A percentile compares a stretch with the other conserved stretches of the same genome.
Evolutionary conservation across 2,329 filamentous ascomycete genomes (phyloP).

Genomic region (Talaromyces marneffei): DNA sequence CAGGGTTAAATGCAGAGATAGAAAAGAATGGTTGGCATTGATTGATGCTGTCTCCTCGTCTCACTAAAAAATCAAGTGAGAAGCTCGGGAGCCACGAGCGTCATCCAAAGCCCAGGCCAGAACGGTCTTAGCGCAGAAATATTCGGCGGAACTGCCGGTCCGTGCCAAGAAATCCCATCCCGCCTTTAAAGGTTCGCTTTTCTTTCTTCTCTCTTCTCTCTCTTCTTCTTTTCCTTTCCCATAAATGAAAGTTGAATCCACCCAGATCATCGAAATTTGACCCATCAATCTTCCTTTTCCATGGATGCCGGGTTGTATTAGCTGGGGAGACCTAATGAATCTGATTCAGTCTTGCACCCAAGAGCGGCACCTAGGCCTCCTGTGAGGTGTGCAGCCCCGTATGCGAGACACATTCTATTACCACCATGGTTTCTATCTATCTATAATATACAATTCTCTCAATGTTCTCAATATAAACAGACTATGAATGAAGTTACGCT

Average conservation of each 20-base stretch:
- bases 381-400: slow-evolving; percentile 45
- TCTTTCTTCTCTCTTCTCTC: slow-evolving; percentile 19
- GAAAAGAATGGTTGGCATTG: not conserved
- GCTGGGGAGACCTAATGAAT: slow-evolving; percentile 44
- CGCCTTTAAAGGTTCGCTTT: slow-evolving; percentile 12
- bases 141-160: slow-evolving; percentile 21
- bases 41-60: not conserved
- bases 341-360: slow-evolving; percentile 40
- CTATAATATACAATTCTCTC: not conserved
- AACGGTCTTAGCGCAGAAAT: not conserved
- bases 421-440: slow-evolving; percentile 12
- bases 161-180: slow-evolving; percentile 16
- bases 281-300: slow-evolving; percentile 42
- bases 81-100: slow-evolving; percentile 1
- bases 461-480: not conserved
- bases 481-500: slow-evolving; percentile 4
- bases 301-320: slow-evolving; percentile 56
- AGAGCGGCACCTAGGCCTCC: slow-evolving; percentile 45
- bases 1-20: not conserved
- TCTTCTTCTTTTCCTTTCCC: slow-evolving; percentile 38
- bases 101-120: slow-evolving; percentile 5
- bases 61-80: slow-evolving; percentile 11
- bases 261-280: slow-evolving; percentile 53
- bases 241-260: slow-evolving; percentile 51
- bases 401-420: slow-evolving; percentile 38